Percentiles rank a stretch among this genome's conserved stretches.
These are phyloP conservation scores for Annulohypoxylon moriforme DNA, from an alignment of 495 filamentous ascomycete species.

Conservation along the genomic window DNA sequence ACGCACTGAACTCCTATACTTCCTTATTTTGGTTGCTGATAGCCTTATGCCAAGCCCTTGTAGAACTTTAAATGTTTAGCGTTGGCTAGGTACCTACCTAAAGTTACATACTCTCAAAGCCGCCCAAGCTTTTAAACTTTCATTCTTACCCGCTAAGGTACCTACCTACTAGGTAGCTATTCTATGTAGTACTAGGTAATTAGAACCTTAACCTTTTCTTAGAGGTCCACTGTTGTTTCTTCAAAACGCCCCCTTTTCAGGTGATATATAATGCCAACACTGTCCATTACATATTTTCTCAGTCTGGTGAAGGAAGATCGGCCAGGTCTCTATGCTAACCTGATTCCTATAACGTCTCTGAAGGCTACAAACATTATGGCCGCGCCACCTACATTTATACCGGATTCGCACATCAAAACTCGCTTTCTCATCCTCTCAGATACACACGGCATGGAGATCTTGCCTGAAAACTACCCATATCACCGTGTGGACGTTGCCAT, in stretches of 20 bases:
- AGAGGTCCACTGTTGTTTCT: too few relatives aligned
- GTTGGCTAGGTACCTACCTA: too few relatives aligned
- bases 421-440: conserved; percentile 72
- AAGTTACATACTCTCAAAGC: not conserved
- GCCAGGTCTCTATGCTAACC: not conserved
- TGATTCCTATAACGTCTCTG: too few relatives aligned
- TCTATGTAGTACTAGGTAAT: too few relatives aligned
- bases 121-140: not conserved
- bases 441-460: conserved; percentile 61
- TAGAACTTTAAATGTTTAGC: too few relatives aligned
- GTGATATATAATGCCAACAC: not conserved
- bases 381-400: not conserved
- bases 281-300: not conserved
- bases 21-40: too few relatives aligned
- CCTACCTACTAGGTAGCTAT: too few relatives aligned
- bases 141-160: too few relatives aligned
- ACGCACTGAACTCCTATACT: not conserved
- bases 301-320: not conserved
- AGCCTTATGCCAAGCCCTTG: too few relatives aligned
- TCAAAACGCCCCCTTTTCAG: not conserved
- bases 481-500: conserved; percentile 70
- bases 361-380: not conserved
- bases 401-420: conserved; percentile 27
- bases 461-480: not conserved
- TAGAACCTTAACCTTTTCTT: not conserved